A percentile compares a stretch with the other conserved stretches of the same genome.
These are phyloP conservation scores for Xylariaceae sp. DNA, from an alignment of 2,329 filamentous ascomycete species.

Conservation along the genomic window DNA sequence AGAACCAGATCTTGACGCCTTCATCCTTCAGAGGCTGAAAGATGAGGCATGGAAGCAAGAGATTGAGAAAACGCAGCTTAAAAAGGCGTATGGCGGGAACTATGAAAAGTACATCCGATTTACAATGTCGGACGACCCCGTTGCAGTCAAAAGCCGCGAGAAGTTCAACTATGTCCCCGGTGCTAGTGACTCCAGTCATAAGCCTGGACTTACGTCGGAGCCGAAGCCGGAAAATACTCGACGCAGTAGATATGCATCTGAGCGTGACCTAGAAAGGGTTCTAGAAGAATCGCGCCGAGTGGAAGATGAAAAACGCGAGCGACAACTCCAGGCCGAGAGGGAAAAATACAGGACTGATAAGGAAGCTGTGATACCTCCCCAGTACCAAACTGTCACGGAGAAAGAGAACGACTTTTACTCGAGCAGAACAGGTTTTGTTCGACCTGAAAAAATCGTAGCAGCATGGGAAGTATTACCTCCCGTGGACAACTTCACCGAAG, in stretches of 20 bases:
- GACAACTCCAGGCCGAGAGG: constrained; percentile 59
- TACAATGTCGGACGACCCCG: constrained; percentile 52
- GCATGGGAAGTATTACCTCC: constrained; percentile 70
- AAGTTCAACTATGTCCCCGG: constrained; percentile 45
- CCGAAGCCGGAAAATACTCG: constrained; percentile 50
- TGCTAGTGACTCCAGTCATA: constrained; percentile 34
- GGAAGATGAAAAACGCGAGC: constrained; percentile 66
- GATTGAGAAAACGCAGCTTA: constrained; percentile 38
- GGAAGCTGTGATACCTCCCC: constrained; percentile 69
- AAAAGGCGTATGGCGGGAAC: constrained; percentile 42
- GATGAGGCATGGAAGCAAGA: constrained; percentile 38
- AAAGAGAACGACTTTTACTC: constrained; percentile 55
- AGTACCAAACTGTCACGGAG: constrained; percentile 61
- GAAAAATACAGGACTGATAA: constrained; percentile 68
- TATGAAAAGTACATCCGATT: constrained; percentile 53
- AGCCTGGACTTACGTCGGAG: constrained; percentile 45
- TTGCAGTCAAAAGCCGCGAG: constrained; percentile 52
- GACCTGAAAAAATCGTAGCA: constrained; percentile 62
- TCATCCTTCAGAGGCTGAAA: constrained; percentile 44
- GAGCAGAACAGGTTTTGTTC: constrained; percentile 62
- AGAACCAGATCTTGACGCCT: constrained; percentile 40
- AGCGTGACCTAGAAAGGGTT: constrained; percentile 68
- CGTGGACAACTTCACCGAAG: constrained; percentile 68
- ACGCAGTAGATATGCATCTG: constrained; percentile 60
- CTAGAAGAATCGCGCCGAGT: constrained; percentile 67